Base-by-base conservation (phyloP, 768 basidiomycete genomes). In the Serpula lacrymans region DNA sequence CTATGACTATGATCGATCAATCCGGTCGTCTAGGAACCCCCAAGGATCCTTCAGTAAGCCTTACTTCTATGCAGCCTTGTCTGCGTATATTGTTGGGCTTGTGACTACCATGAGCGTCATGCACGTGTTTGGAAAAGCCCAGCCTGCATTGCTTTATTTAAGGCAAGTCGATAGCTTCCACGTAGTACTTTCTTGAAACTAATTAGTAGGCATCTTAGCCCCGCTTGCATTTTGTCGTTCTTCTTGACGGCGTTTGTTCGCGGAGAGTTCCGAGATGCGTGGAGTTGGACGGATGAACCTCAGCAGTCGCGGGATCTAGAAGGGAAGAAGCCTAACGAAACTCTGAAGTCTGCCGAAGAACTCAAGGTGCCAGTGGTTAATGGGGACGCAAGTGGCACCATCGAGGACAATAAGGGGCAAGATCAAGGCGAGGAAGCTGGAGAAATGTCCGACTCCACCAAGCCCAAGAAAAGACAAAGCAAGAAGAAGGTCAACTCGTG, bases 101-200 rank as follows among this genome's bases (percentile, higher is more conserved):
- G 60, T 68, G 13, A 71, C 70, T 11, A 94, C 94, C 6, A 90
- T 96, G 78, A 53, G 60, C 0, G 87, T 94, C 17, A 91, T 96
- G 92, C 88, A 95, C 54, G 54, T 64, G 28, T 83, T 80, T 50
- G 68, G 71, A 23, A 72, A 71, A 6, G 91, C 88, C 3, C 95
- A 99, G 52, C 95, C 95, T 1, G 95, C 95, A 2, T 64, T 99
- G 40, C 68, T 99, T 32, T 99, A 97, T 63, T 74, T 99, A 47
- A 87, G 85, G 87, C 86, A 51, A 54, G 77, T 41, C 27, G 12
- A 28, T 22, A 21, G n/a, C 27, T 22, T 36, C 36, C 6, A 11
- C 20, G 6, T 12, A 17, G 10, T 12, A 14, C 14, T 17, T 25
- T 14, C 32, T 30, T 13, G 21, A 23, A 7, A 10, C 17, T 28